These are phyloP conservation scores for Aspergillus nomiae DNA, from an alignment of 2,329 filamentous ascomycete genomes.

Conservation along the genomic window DNA sequence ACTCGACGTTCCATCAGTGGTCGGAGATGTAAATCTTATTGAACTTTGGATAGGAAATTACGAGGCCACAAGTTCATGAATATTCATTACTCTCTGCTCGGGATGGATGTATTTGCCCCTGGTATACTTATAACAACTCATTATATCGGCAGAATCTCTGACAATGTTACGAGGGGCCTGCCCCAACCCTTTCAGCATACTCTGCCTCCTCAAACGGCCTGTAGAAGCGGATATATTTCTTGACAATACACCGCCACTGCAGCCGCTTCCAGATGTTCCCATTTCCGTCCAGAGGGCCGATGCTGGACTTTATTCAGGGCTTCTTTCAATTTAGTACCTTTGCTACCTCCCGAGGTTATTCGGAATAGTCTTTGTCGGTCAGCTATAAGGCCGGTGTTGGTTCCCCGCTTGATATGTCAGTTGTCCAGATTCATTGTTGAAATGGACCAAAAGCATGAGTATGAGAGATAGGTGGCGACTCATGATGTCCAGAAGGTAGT, in stretches of 20 bases:
- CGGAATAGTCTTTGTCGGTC: neutral
- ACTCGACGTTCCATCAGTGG: neutral
- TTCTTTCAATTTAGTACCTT: neutral
- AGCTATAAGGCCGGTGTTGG: neutral
- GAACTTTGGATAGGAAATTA: neutral
- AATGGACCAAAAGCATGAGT: neutral
- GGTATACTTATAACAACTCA: neutral
- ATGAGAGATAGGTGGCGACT: neutral
- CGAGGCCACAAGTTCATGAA: neutral
- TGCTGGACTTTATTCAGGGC: neutral
- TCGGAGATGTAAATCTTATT: neutral
- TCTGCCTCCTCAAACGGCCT: neutral
- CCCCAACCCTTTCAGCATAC: neutral
- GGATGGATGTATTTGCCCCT: neutral
- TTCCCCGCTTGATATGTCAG: neutral
- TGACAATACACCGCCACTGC: neutral
- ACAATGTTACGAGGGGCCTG: neutral
- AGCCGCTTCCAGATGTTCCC: neutral
- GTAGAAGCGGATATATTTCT: neutral
- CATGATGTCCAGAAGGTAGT: conserved; percentile 13
- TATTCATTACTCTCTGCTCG: neutral
- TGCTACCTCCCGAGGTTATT: neutral
- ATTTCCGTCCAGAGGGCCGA: neutral
- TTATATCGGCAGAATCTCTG: neutral
- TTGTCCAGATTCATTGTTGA: neutral